Evolutionary conservation across 139 green algal species (phyloP).

Genomic region (Tetradesmus lagerheimii): DNA sequence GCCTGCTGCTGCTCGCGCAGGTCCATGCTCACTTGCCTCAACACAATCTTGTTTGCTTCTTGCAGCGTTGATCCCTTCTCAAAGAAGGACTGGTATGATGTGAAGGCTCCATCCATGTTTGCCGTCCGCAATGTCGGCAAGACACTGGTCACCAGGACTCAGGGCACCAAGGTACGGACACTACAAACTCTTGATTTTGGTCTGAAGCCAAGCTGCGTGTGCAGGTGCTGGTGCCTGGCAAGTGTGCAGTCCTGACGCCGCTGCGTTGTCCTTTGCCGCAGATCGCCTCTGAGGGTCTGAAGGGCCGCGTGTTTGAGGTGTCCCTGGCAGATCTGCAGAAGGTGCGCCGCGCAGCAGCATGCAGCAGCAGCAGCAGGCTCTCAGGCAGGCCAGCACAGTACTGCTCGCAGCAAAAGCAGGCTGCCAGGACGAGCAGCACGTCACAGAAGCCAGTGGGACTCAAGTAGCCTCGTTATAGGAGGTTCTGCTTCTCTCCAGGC

Average conservation of each 20-base stretch:
- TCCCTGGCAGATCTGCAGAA: conserved; percentile 98
- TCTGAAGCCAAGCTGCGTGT: not conserved
- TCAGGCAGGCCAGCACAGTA: not conserved
- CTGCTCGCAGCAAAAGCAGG: not conserved
- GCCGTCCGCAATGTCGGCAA: conserved; percentile 93
- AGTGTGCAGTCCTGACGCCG: conserved; percentile 20
- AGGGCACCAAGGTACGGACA: conserved; percentile 95
- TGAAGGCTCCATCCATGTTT: conserved; percentile 99
- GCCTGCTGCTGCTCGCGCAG: not conserved
- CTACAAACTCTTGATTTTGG: not conserved
- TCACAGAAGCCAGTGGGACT: not conserved
- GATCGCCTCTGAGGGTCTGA: conserved; percentile 98
- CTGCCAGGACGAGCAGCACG: not conserved
- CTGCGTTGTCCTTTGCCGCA: conserved; percentile 58
- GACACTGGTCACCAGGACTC: conserved; percentile 97
- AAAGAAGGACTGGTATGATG: conserved; percentile 99
- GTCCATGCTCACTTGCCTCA: not conserved
- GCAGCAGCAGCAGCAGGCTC: not conserved
- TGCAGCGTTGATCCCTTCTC: conserved; percentile 96
- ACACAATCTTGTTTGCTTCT: not conserved
- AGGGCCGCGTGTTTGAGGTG: conserved; percentile 97
- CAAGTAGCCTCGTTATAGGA: not conserved
- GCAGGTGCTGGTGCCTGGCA: not conserved
- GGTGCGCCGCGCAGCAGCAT: conserved; percentile 60
- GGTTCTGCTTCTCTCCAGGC: not conserved